phyloP scores from a whole-genome alignment of 176 grass and related monocot genomes.

The Ananas comosus region DNA sequence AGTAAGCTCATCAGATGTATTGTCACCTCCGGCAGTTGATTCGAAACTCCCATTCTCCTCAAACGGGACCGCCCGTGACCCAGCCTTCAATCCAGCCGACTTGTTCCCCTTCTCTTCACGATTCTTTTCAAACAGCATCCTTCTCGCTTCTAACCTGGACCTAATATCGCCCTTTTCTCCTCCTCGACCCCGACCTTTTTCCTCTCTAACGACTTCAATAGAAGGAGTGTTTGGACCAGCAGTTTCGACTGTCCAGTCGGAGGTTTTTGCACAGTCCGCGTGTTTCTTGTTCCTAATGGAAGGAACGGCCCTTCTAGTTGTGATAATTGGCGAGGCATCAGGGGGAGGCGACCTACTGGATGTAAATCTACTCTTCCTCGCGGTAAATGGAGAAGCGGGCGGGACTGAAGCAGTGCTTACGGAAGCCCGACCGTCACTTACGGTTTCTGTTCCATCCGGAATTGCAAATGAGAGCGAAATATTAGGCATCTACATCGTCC shows the following conservation, averaged over 20 bases:
- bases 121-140: constrained; percentile 45
- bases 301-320: constrained; percentile 34
- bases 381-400: constrained; percentile 9
- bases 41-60: constrained; percentile 36
- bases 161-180: constrained; percentile 34
- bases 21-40: constrained; percentile 23
- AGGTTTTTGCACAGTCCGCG: constrained; percentile 13
- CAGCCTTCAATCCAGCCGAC: constrained; percentile 43
- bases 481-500: background rate
- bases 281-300: constrained; percentile 67
- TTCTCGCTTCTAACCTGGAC: constrained; percentile 41
- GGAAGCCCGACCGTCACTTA: constrained; percentile 39
- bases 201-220: constrained; percentile 41
- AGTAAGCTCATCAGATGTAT: constrained; percentile 35
- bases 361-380: constrained; percentile 37
- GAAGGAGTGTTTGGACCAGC: constrained; percentile 32
- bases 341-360: constrained; percentile 48
- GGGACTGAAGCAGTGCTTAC: constrained; percentile 28
- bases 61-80: constrained; percentile 57
- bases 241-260: constrained; percentile 34
- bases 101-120: constrained; percentile 55
- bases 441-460: constrained; percentile 40
- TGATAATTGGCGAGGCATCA: constrained; percentile 46
- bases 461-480: constrained; percentile 8
- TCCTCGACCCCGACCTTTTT: constrained; percentile 18